Evolutionary conservation across 1,139 yeast genomes (phyloP).

Genomic region (Candida sp.): DNA sequence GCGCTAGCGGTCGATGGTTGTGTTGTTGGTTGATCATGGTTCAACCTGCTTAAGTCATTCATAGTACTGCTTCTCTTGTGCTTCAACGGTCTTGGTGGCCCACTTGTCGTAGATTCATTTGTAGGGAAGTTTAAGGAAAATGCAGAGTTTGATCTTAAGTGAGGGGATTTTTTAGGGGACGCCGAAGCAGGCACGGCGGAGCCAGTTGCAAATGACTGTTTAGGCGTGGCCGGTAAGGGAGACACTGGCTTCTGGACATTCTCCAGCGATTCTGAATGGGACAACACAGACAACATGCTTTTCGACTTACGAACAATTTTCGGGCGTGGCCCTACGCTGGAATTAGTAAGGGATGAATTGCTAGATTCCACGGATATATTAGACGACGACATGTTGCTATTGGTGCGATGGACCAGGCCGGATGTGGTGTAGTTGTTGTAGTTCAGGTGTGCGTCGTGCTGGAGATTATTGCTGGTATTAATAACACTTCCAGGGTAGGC

Average conservation of each 20-base stretch:
- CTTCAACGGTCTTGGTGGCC: background rate
- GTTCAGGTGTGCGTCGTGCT: background rate
- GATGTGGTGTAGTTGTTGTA: background rate
- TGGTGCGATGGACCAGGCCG: background rate
- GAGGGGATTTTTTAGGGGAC: slow-evolving; percentile 28
- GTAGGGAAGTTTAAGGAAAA: slow-evolving; percentile 21
- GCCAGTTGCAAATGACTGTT: background rate
- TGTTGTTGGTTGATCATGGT: slow-evolving; percentile 5
- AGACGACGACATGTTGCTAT: background rate
- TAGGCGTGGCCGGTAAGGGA: slow-evolving; percentile 10
- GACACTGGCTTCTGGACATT: background rate
- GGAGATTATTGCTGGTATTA: background rate
- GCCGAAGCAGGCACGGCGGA: slow-evolving; percentile 5
- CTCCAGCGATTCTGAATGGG: slow-evolving; percentile 3
- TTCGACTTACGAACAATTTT: slow-evolving; percentile 10
- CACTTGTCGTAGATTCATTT: background rate
- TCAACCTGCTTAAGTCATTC: slow-evolving; percentile 15
- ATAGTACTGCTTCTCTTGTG: slow-evolving; percentile 32
- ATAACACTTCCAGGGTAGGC: background rate
- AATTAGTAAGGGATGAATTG: slow-evolving; percentile 3
- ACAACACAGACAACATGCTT: slow-evolving; percentile 13
- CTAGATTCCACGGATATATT: slow-evolving; percentile 1
- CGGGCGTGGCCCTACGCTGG: background rate
- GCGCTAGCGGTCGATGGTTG: background rate
- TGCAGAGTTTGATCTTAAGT: slow-evolving; percentile 33